Evolutionary conservation across 2,329 filamentous ascomycete species (phyloP).

Genomic region (Colletotrichum liaoningense): DNA sequence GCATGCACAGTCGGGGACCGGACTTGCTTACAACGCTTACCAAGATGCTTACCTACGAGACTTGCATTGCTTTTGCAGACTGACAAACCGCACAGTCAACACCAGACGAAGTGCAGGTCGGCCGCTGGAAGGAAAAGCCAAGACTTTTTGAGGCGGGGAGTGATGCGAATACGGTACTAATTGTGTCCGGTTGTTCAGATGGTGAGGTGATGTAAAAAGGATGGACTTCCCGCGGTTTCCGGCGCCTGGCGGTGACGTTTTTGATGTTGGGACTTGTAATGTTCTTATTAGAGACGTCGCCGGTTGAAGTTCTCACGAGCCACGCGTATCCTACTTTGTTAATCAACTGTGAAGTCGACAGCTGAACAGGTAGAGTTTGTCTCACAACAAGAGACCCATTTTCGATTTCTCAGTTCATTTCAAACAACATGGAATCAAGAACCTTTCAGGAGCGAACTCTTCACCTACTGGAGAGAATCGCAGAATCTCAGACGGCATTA

Average conservation of each 20-base stretch:
- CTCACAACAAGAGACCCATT: not conserved
- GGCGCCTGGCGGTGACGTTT: not conserved
- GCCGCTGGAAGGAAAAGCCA: not conserved
- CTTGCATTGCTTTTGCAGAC: constrained; percentile 30
- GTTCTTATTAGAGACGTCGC: not conserved
- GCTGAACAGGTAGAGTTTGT: not conserved
- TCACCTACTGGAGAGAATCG: constrained; percentile 25
- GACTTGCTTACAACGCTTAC: constrained; percentile 17
- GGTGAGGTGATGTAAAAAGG: not conserved
- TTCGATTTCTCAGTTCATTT: too few species aligned
- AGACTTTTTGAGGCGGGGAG: constrained; percentile 2
- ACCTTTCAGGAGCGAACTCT: constrained; percentile 22
- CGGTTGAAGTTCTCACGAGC: not conserved
- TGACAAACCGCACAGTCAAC: constrained; percentile 33
- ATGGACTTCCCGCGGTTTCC: constrained; percentile 9
- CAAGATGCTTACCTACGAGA: constrained; percentile 33
- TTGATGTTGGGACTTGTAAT: not conserved
- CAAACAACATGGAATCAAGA: not conserved
- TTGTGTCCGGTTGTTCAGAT: not conserved
- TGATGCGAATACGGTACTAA: not conserved
- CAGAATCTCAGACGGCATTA: constrained; percentile 20
- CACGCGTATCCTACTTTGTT: too few species aligned
- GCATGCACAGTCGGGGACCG: not conserved
- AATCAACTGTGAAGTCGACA: too few species aligned
- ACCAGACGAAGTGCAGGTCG: constrained; percentile 24